These are phyloP conservation scores for Fusarium dimerum DNA, from an alignment of 2,329 filamentous ascomycete species.

Conservation along the genomic window DNA sequence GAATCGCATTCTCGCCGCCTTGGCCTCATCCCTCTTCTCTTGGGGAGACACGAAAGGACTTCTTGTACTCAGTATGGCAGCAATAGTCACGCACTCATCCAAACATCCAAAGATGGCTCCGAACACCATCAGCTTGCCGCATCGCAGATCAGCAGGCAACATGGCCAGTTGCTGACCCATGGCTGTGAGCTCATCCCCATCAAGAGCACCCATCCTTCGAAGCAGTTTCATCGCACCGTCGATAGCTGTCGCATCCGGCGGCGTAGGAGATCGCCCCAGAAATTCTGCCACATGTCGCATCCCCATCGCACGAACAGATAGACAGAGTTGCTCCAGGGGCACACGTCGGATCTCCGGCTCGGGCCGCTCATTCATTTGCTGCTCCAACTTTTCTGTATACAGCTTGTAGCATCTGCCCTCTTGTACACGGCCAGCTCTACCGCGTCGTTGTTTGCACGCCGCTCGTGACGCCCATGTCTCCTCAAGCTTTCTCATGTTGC, in stretches of 20 bases:
- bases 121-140: constrained; percentile 93
- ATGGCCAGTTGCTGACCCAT: constrained; percentile 91
- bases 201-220: constrained; percentile 82
- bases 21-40: constrained; percentile 80
- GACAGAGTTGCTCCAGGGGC: constrained; percentile 88
- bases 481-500: constrained; percentile 90
- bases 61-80: constrained; percentile 85
- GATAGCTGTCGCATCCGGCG: constrained; percentile 81
- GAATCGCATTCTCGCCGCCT: constrained; percentile 74
- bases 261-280: constrained; percentile 82
- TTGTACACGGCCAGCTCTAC: constrained; percentile 89
- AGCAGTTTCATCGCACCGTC: constrained; percentile 81
- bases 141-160: constrained; percentile 90
- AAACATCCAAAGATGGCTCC: constrained; percentile 92
- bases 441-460: constrained; percentile 90
- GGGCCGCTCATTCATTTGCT: constrained; percentile 82
- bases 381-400: constrained; percentile 83
- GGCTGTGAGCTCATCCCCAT: constrained; percentile 83
- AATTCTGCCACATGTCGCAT: constrained; percentile 80
- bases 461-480: constrained; percentile 95
- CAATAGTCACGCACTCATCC: constrained; percentile 84
- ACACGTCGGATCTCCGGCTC: constrained; percentile 94
- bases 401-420: constrained; percentile 94
- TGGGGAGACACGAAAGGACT: constrained; percentile 85
- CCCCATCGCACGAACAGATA: constrained; percentile 95